These are phyloP conservation scores for Penicillium canescens DNA, from an alignment of 495 filamentous ascomycete genomes.

Conservation along the genomic window DNA sequence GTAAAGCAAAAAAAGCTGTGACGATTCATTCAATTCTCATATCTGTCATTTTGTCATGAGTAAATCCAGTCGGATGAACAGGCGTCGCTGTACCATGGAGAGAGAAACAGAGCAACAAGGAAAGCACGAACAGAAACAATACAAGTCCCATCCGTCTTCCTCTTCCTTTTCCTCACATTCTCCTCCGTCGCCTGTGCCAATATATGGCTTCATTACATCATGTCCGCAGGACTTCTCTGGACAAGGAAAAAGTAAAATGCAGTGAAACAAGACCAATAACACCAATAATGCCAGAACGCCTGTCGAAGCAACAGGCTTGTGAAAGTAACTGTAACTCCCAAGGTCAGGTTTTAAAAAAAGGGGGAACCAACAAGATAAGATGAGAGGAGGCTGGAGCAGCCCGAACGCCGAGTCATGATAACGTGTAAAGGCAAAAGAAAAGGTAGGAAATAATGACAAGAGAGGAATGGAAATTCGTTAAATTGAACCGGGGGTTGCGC, in stretches of 20 bases:
- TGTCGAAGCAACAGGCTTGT: conserved; percentile 6
- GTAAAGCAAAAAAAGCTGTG: not conserved
- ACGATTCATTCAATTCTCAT: conserved; percentile 30
- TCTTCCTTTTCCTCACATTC: conserved; percentile 1
- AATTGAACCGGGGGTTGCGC: conserved; percentile 1
- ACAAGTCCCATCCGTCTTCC: too few species aligned
- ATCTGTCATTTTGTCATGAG: conserved; percentile 30
- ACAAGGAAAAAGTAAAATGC: conserved; percentile 27
- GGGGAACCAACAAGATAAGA: conserved; percentile 9
- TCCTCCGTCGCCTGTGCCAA: conserved; percentile 18
- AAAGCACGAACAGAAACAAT: not conserved
- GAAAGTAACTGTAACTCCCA: conserved; percentile 23
- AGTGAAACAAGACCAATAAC: conserved; percentile 26
- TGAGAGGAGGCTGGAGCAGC: conserved; percentile 12
- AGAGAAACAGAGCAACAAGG: conserved; percentile 3
- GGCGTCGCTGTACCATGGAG: conserved; percentile 20
- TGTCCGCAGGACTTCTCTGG: conserved; percentile 32
- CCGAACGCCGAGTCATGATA: conserved; percentile 34
- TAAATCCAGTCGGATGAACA: conserved; percentile 19
- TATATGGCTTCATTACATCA: conserved; percentile 41
- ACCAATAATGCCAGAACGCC: conserved; percentile 39
- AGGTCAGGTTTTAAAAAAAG: conserved; percentile 10
- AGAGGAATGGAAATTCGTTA: conserved; percentile 24
- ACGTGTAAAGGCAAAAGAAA: conserved; percentile 11
- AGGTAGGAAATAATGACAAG: conserved; percentile 19